Conservation (phyloP, 257 asterid species). For the Solanum pimpinellifolium region DNA sequence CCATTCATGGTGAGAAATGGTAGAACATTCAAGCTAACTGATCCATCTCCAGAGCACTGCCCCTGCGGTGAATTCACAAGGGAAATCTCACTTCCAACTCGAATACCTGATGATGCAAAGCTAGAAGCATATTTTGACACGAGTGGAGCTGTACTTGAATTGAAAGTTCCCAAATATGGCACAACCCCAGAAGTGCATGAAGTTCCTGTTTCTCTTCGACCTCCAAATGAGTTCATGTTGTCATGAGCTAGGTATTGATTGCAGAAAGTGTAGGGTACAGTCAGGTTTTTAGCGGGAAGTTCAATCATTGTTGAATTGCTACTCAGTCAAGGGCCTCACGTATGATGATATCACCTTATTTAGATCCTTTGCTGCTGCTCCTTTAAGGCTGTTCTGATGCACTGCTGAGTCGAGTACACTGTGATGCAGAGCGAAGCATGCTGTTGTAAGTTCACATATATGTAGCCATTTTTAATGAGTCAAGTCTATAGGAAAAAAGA, state of each 20-base stretch:
- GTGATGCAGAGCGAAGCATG: not conserved
- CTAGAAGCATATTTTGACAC: constrained; percentile 73
- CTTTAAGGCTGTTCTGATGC: not conserved
- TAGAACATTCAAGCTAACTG: constrained; percentile 51
- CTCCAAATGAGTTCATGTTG: constrained; percentile 45
- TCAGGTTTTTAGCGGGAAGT: not conserved
- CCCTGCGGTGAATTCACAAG: constrained; percentile 69
- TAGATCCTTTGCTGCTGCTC: not conserved
- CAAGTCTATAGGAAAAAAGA: not conserved
- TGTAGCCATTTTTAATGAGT: not conserved
- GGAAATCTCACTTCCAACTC: constrained; percentile 49
- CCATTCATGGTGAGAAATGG: constrained; percentile 56
- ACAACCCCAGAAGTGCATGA: constrained; percentile 76
- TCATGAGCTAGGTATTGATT: constrained; percentile 19
- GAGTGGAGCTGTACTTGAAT: constrained; percentile 55
- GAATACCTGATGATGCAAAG: constrained; percentile 70
- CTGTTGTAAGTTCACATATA: not conserved
- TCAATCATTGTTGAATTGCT: not conserved
- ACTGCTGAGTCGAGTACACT: not conserved
- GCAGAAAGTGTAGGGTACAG: not conserved
- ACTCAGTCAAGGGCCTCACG: not conserved
- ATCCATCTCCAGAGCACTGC: constrained; percentile 70
- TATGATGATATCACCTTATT: not conserved
- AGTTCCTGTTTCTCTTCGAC: constrained; percentile 69
- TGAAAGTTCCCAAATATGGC: constrained; percentile 61